These are phyloP conservation scores for Beauveria varroae DNA, from an alignment of 2,329 filamentous ascomycete genomes.

Conservation along the genomic window DNA sequence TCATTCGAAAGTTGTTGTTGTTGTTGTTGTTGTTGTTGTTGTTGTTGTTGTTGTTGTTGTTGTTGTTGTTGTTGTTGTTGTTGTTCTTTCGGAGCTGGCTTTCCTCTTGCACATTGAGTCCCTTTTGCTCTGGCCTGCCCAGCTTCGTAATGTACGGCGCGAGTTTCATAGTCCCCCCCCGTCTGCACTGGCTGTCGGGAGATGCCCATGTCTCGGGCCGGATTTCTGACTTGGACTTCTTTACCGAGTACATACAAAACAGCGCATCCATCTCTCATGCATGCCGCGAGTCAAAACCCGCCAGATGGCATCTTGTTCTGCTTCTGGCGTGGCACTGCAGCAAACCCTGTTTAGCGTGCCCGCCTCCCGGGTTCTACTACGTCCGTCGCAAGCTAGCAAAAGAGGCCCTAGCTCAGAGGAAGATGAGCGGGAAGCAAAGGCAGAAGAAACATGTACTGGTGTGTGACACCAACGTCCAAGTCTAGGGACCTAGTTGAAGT, in stretches of 20 bases:
- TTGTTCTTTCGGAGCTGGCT: slow-evolving; percentile 2
- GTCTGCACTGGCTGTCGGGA: neutral
- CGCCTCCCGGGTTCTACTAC: neutral
- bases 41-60: too few species aligned
- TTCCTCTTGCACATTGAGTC: neutral
- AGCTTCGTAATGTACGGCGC: too few species aligned
- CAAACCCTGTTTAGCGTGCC: slow-evolving; percentile 2
- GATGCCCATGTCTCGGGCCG: slow-evolving; percentile 1
- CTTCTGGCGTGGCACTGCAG: neutral
- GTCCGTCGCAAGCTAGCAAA: slow-evolving; percentile 4
- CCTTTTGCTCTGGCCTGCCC: neutral
- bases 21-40: too few species aligned
- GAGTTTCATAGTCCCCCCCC: neutral
- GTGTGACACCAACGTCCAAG: too few species aligned
- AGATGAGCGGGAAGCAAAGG: neutral
- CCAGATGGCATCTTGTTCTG: neutral
- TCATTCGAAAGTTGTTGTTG: neutral
- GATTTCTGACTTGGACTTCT: neutral
- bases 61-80: too few species aligned
- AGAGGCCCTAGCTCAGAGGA: neutral
- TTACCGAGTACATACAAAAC: neutral
- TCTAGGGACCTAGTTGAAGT: neutral
- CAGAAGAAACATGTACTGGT: neutral
- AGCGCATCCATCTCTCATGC: neutral
- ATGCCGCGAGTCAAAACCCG: slow-evolving; percentile 3